A percentile compares a stretch with the other conserved stretches of the same genome.
Conservation (phyloP, 768 basidiomycete genomes). For the Macrolepiota dolichaula region DNA sequence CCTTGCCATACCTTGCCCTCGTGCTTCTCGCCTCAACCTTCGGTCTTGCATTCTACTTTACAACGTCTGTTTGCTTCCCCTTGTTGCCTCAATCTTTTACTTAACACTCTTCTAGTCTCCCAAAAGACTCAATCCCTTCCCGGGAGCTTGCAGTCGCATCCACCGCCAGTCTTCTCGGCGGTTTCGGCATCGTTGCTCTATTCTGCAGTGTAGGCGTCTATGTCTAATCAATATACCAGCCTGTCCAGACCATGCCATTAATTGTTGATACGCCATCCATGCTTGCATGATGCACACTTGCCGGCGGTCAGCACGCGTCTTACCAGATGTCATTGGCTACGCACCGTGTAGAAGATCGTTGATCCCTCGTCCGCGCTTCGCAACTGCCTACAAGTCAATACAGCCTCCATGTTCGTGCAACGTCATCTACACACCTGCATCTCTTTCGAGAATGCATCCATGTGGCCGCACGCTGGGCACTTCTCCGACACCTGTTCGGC, state of each 20-base stretch:
- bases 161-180: constrained; percentile 74
- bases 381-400: constrained; percentile 40
- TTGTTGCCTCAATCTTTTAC: constrained; percentile 8
- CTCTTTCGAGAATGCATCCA: constrained; percentile 85
- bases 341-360: constrained; percentile 90
- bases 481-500: constrained; percentile 73
- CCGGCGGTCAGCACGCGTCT: constrained; percentile 12
- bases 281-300: constrained; percentile 73
- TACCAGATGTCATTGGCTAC: constrained; percentile 24
- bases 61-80: constrained; percentile 57
- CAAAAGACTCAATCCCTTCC: constrained; percentile 59
- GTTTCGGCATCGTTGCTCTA: constrained; percentile 86
- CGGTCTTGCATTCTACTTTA: constrained; percentile 85
- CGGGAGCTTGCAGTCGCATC: constrained; percentile 70
- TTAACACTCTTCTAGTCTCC: constrained; percentile 50
- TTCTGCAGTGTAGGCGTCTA: constrained; percentile 86
- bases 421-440: constrained; percentile 57
- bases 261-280: constrained; percentile 84
- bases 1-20: constrained; percentile 76
- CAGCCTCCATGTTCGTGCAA: neutral
- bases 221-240: constrained; percentile 40
- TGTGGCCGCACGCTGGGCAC: constrained; percentile 84
- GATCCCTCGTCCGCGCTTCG: constrained; percentile 94
- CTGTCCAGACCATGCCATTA: constrained; percentile 26
- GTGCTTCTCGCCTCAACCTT: constrained; percentile 74